Evolutionary conservation across 129 eudicot species (phyloP), one percentile per base, ranked within the genome.

Genomic region (Centaurea solstitialis): DNA sequence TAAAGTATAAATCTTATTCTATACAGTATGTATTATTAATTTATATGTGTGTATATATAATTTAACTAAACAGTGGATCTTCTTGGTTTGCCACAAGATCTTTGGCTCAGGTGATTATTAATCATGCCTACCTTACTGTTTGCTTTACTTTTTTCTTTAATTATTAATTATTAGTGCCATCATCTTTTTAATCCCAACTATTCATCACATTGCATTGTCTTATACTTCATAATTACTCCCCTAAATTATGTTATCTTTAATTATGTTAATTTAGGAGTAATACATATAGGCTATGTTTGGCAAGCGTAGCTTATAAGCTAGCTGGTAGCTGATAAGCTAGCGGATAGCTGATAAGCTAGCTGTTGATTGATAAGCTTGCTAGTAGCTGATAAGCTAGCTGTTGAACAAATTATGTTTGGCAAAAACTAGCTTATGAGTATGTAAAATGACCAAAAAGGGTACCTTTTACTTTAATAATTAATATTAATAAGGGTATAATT

Each of bases 81-180:
- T 37, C 72, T 76, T 76, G 80, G 80, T 62, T 76, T 76, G 80
- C 80, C 71, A 76, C 57, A 76, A 45, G 80, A 76, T 76, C 72
- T 76, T 62, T 62, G 80, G 33, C 72, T 76, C 80, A 64, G 71
- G 80, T 62, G 80, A 37, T 62, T 76, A 76, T 62, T 76, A 76
- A 76, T 76, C 80, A 76, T 76, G 80, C 80, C 57, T 62, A 61
- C 38, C 72, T 20, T 64, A 64, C 68, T 64, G 21, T 64, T 67
- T 15, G 12, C 72, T 61, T 76, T 75, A 45, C 79, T 61, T 76
- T 26, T 76, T 62, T 62, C 57, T 76, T 20, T 76, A 62, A 61
- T 61, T 76, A 76, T 76, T 62, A 76, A 74, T 26, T 24, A 62
- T 62, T 59, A 75, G 79, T 75, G 69, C 53, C 79, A 75, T 33